These are phyloP conservation scores for Solanum neorickii DNA, from an alignment of 257 asterid genomes.

Conservation along the genomic window DNA sequence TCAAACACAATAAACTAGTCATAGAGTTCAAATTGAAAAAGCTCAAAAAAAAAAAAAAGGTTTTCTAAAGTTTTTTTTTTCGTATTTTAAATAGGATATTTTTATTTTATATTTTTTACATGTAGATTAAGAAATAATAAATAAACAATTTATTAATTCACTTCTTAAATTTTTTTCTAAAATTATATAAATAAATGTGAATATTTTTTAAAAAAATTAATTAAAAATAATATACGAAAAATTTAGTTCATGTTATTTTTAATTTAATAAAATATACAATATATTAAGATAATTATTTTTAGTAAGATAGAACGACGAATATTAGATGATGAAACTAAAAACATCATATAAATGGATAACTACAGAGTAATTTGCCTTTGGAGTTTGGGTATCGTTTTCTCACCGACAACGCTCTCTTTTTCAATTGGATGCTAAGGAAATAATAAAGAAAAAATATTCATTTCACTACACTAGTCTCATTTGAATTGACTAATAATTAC, in stretches of 20 bases:
- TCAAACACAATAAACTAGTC: not conserved
- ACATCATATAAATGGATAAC: not conserved
- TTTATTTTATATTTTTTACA: too few relatives aligned
- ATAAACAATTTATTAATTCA: too few relatives aligned
- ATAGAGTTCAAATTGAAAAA: not conserved
- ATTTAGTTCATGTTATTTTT: fast-evolving
- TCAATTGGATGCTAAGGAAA: not conserved
- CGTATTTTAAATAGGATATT: too few relatives aligned
- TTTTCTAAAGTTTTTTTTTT: not conserved
- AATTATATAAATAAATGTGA: too few relatives aligned
- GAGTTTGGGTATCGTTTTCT: not conserved
- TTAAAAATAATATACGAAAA: too few relatives aligned
- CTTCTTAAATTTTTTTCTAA: too few relatives aligned
- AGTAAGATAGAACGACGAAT: fast-evolving
- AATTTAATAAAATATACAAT: too few relatives aligned
- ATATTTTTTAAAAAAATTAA: not conserved
- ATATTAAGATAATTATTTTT: too few relatives aligned
- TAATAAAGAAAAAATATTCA: not conserved
- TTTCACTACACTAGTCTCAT: not conserved
- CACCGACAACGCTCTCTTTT: not conserved
- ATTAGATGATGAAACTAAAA: too few relatives aligned
- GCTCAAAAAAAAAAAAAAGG: not conserved
- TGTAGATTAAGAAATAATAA: not conserved
- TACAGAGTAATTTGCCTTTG: not conserved
- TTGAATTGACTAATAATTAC: not conserved